Base-by-base conservation (phyloP, 1,284 basidiomycete species). In the Gomphus sp. region DNA sequence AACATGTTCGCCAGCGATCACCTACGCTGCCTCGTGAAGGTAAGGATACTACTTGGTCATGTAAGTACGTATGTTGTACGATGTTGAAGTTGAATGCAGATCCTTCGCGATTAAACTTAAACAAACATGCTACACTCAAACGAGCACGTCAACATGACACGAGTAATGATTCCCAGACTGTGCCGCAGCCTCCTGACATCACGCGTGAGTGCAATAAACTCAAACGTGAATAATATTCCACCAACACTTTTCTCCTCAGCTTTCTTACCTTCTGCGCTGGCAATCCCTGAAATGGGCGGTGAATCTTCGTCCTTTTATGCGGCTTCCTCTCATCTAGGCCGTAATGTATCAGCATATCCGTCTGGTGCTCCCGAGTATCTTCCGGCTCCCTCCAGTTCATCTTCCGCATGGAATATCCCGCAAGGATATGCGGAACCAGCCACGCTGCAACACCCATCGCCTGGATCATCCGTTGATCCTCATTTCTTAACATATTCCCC, bases 401-500 rank as follows among this genome's bases (percentile, higher is more conserved):
- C 58, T 10, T n/a, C 58, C 44, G 18, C 14, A 10, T 54, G 52
- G 44, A 28, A 34, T n/a, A 16, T 33, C 22, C 43, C 51, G 4
- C 36, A 41, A 11, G 44, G 51, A 11, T 59, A 59, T 49, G 14
- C 45, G n/a, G 58, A 59, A 7, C 28, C 37, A 25, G 11, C 22
- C 22, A 47, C 22, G 28, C 10, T 54, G 18, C 58, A 59, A n/a
- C 52, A 54, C 36, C 28, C 58, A 11, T 36, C 44, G n/a, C 41
- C 52, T n/a, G 58, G 58, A 22, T 37, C 53, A n/a, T 43, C 53
- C 11, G 58, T 59, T 33, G 58, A 59, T 31, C 58, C 58, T 31
- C 58, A 52, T 31, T 59, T 59, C n/a, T 55, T 59, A 36, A 55
- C 58, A 11, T 59, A 59, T 34, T 59, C 58, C 11, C 58, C 58